Conservation (phyloP, 129 eudicot species). For the Artemisia annua region DNA sequence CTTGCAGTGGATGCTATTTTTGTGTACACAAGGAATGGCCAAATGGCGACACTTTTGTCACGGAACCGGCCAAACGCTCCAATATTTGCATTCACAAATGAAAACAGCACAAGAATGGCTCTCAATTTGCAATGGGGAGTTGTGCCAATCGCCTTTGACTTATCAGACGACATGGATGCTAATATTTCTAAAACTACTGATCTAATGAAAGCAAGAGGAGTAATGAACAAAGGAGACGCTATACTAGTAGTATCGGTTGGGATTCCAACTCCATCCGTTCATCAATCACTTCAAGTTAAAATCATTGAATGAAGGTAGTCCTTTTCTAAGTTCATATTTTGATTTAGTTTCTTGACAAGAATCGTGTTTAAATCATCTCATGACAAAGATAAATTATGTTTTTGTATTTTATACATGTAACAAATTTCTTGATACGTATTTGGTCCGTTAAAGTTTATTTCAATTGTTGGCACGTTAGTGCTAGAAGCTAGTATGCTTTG, state of each 20-base stretch:
- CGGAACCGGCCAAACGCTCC: constrained; percentile 79
- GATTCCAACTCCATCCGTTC: constrained; percentile 39
- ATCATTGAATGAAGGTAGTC: constrained; percentile 21
- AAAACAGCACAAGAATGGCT: constrained; percentile 45
- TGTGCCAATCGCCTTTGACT: constrained; percentile 49
- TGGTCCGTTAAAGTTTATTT: not conserved
- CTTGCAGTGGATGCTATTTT: constrained; percentile 68
- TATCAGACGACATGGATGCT: constrained; percentile 67
- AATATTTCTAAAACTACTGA: constrained; percentile 44
- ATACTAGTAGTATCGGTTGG: constrained; percentile 67
- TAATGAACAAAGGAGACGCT: constrained; percentile 54
- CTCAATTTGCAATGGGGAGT: constrained; percentile 84
- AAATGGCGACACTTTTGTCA: constrained; percentile 77
- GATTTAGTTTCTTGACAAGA: not conserved
- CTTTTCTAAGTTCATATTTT: not conserved
- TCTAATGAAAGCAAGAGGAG: constrained; percentile 45
- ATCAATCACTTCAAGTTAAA: constrained; percentile 76
- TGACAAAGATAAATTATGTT: not conserved
- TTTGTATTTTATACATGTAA: not conserved
- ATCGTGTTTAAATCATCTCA: not conserved
- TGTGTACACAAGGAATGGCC: constrained; percentile 70
- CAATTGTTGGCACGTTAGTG: not conserved
- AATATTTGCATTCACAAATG: constrained; percentile 68
- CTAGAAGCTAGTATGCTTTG: not conserved
- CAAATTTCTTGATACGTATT: not conserved